These are phyloP conservation scores for Penicillium brevicompactum DNA, from an alignment of 2,329 filamentous ascomycete genomes.

Conservation along the genomic window DNA sequence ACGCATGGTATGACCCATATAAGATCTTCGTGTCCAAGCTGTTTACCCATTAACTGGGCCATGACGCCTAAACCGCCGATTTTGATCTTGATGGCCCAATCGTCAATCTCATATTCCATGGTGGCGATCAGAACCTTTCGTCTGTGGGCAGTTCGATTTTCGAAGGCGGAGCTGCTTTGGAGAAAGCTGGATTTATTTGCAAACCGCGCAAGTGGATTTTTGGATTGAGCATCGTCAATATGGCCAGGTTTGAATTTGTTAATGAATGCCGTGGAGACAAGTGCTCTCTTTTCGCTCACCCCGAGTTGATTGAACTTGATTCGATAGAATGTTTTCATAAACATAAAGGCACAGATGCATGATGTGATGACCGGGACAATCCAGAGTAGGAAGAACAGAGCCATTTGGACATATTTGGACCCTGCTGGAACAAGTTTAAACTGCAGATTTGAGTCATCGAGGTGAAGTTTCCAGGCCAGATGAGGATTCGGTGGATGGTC, in stretches of 20 bases:
- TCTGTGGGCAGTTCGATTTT: slow-evolving; percentile 34
- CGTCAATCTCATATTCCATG: slow-evolving; percentile 72
- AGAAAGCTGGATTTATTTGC: slow-evolving; percentile 40
- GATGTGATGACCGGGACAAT: slow-evolving; percentile 57
- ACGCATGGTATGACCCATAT: slow-evolving; percentile 68
- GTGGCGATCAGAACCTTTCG: slow-evolving; percentile 68
- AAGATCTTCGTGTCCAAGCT: slow-evolving; percentile 65
- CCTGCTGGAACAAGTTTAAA: slow-evolving; percentile 58
- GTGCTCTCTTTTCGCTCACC: slow-evolving; percentile 52
- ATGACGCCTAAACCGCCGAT: slow-evolving; percentile 71
- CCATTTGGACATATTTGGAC: slow-evolving; percentile 56
- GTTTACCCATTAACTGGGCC: slow-evolving; percentile 69
- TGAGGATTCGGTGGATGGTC: slow-evolving; percentile 56
- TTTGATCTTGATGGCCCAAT: slow-evolving; percentile 72
- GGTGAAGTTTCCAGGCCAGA: slow-evolving; percentile 57
- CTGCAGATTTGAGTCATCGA: slow-evolving; percentile 57
- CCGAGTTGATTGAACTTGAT: slow-evolving; percentile 65
- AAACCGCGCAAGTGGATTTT: slow-evolving; percentile 38
- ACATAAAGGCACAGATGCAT: slow-evolving; percentile 54
- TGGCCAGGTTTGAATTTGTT: slow-evolving; percentile 37
- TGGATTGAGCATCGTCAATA: slow-evolving; percentile 28
- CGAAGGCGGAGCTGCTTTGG: slow-evolving; percentile 39
- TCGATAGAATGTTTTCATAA: slow-evolving; percentile 64
- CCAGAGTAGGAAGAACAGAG: slow-evolving; percentile 57
- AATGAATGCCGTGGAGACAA: slow-evolving; percentile 40